Evolutionary conservation across 2,329 filamentous ascomycete genomes (phyloP).

Genomic region (Nannizziopsis barbatae): DNA sequence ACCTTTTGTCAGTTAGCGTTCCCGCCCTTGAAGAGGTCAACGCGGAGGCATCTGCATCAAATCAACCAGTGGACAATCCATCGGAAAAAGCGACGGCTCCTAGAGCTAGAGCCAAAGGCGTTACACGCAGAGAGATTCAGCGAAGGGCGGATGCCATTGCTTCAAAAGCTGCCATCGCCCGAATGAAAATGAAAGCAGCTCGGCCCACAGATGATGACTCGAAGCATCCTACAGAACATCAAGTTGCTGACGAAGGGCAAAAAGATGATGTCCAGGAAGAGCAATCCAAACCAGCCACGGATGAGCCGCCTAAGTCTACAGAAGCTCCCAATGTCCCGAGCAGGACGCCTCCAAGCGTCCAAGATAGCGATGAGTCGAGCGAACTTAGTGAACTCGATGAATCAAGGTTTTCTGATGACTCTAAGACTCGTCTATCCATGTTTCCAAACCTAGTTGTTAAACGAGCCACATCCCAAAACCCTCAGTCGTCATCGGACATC

Average conservation of each 20-base stretch:
- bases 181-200: conserved; percentile 10
- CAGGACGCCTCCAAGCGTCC: conserved; percentile 49
- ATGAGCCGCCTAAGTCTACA: conserved; percentile 19
- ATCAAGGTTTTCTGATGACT: conserved; percentile 24
- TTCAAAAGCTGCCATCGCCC: conserved; percentile 23
- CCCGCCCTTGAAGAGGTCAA: conserved; percentile 14
- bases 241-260: background rate
- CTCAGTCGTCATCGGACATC: conserved; percentile 14
- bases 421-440: conserved; percentile 2
- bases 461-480: conserved; percentile 14
- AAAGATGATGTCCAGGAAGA: conserved; percentile 5
- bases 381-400: conserved; percentile 55
- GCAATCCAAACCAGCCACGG: background rate
- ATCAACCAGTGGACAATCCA: conserved; percentile 1
- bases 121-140: conserved; percentile 49
- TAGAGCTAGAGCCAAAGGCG: conserved; percentile 43
- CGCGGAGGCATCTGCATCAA: conserved; percentile 14
- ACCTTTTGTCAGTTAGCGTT: conserved; percentile 34
- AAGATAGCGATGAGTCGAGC: conserved; percentile 58
- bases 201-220: conserved; percentile 11
- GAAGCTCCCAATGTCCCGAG: conserved; percentile 35
- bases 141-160: conserved; percentile 49
- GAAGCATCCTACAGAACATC: background rate
- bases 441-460: conserved; percentile 13
- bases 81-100: conserved; percentile 15